A percentile compares a stretch with the other conserved stretches of the same genome.
These are phyloP conservation scores for Trichodelitschia bisporula DNA, from an alignment of 495 filamentous ascomycete species.

Conservation along the genomic window DNA sequence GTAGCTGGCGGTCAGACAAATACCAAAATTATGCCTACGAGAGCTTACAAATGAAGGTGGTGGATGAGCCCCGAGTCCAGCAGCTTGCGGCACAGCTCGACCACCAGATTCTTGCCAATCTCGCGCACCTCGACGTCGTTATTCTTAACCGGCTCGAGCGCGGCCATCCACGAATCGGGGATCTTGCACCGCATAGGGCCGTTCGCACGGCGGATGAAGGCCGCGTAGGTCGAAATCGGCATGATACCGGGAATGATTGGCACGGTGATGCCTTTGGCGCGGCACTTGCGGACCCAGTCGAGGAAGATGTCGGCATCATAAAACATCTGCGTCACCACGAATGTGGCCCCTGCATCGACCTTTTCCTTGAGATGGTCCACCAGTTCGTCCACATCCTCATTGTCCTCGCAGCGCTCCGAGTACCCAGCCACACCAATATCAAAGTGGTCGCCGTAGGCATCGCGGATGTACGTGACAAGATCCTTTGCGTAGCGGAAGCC, in stretches of 20 bases:
- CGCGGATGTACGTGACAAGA: slow-evolving; percentile 75
- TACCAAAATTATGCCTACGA: no score
- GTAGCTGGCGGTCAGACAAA: slow-evolving; percentile 40
- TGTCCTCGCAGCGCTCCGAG: slow-evolving; percentile 87
- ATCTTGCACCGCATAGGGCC: slow-evolving; percentile 73
- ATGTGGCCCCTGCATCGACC: slow-evolving; percentile 78
- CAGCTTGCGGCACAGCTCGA: slow-evolving; percentile 72
- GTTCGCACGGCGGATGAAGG: slow-evolving; percentile 68
- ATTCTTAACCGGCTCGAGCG: slow-evolving; percentile 82
- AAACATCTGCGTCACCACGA: slow-evolving; percentile 98
- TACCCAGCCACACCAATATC: slow-evolving; percentile 97
- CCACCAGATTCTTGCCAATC: slow-evolving; percentile 71
- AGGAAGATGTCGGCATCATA: slow-evolving; percentile 94
- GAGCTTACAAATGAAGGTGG: slow-evolving; percentile 65
- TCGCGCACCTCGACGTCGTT: slow-evolving; percentile 85
- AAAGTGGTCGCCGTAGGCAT: slow-evolving; percentile 82
- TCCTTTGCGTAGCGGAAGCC: slow-evolving; percentile 86
- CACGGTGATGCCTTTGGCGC: slow-evolving; percentile 60
- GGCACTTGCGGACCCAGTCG: slow-evolving; percentile 63
- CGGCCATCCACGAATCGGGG: slow-evolving; percentile 54
- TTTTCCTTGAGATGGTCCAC: slow-evolving; percentile 95
- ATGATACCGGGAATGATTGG: slow-evolving; percentile 97
- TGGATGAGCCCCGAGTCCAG: slow-evolving; percentile 57
- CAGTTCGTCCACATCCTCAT: slow-evolving; percentile 57
- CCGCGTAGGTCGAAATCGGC: slow-evolving; percentile 89